Percentiles rank a stretch among this genome's conserved stretches.
phyloP scores from a whole-genome alignment of 2,329 filamentous ascomycete genomes.

The Calonectria pauciramosa region DNA sequence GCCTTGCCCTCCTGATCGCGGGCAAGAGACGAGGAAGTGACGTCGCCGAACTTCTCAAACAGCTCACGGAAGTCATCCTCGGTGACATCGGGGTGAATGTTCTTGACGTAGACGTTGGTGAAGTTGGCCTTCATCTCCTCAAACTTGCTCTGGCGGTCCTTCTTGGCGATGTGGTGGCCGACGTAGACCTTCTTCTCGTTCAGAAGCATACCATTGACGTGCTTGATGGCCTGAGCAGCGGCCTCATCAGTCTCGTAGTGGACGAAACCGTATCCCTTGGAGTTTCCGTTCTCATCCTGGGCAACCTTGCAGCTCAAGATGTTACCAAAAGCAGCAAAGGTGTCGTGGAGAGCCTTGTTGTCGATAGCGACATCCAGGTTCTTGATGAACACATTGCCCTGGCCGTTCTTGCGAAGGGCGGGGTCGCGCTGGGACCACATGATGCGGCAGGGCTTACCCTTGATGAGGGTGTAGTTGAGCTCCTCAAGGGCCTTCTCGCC shows the following conservation, averaged over 20 bases:
- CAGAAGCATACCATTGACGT: constrained; percentile 98
- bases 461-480: constrained; percentile 99
- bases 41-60: constrained; percentile 92
- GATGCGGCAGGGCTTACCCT: constrained; percentile 98
- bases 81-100: constrained; percentile 85
- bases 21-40: constrained; percentile 95
- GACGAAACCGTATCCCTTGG: constrained; percentile 99
- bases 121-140: constrained; percentile 99
- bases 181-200: constrained; percentile 99
- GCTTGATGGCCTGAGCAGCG: constrained; percentile 97
- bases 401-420: constrained; percentile 97
- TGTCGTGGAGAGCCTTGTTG: constrained; percentile 99
- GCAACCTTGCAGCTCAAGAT: constrained; percentile 99
- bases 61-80: constrained; percentile 96
- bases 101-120: constrained; percentile 99
- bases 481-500: constrained; percentile 99
- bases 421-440: constrained; percentile 99
- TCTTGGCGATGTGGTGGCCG: constrained; percentile 99
- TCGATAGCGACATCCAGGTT: constrained; percentile 98
- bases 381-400: constrained; percentile 99
- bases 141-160: constrained; percentile 99
- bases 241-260: constrained; percentile 99
- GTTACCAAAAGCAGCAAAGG: constrained; percentile 98
- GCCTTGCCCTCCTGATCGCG: constrained; percentile 92
- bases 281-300: constrained; percentile 95